Percentiles rank a stretch among this genome's conserved stretches.
These are phyloP conservation scores for Camellia oleifera DNA, from an alignment of 179 eudicot genomes.

Conservation along the genomic window DNA sequence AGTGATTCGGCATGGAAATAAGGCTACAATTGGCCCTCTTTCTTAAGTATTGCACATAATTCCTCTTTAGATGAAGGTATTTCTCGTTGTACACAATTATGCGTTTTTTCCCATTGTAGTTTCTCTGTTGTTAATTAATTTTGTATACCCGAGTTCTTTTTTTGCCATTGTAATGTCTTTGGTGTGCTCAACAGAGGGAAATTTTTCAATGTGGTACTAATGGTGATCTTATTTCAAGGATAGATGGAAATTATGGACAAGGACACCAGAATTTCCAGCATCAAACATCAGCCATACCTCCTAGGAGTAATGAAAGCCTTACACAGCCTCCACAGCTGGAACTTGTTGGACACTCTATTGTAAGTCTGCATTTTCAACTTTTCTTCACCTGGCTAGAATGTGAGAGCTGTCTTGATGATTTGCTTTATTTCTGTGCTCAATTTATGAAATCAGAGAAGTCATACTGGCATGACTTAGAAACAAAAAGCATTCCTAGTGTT, in stretches of 20 bases:
- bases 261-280: conserved; percentile 45
- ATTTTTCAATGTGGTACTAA: conserved; percentile 1
- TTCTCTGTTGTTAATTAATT: not conserved
- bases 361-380: conserved; percentile 36
- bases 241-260: conserved; percentile 48
- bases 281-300: conserved; percentile 35
- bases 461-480: not conserved
- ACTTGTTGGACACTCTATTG: conserved; percentile 87
- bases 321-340: conserved; percentile 65
- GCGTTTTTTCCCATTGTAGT: not conserved
- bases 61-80: not conserved
- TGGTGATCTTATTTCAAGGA: conserved; percentile 17
- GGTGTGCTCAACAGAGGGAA: not conserved
- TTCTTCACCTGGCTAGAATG: not conserved
- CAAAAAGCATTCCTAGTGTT: not conserved
- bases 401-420: not conserved
- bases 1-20: no score
- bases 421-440: not conserved
- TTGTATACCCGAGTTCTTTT: not conserved
- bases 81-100: not conserved
- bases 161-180: not conserved
- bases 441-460: not conserved
- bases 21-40: not conserved
- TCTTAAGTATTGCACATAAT: not conserved
- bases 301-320: conserved; percentile 39